Conservation (phyloP, 768 basidiomycete species). For the Suillus subalutaceus region DNA sequence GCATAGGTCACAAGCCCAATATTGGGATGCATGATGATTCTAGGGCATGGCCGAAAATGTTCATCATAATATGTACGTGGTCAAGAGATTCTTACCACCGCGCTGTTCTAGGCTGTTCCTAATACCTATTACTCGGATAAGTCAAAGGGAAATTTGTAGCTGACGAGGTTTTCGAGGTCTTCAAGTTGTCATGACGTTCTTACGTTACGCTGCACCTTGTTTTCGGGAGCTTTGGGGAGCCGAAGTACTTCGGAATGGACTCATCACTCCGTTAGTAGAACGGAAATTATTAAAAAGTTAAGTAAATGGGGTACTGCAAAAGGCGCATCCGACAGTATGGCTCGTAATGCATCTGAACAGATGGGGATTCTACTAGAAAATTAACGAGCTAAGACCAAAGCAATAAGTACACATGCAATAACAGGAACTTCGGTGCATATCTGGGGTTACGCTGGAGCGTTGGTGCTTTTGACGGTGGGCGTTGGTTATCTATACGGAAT, state of each 20-base stretch:
- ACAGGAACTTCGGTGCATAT: not conserved
- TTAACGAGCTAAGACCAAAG: not conserved
- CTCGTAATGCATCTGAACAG: not conserved
- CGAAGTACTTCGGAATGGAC: too few species aligned
- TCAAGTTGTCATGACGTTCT: too few species aligned
- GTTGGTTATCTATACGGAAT: not conserved
- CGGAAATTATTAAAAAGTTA: not conserved
- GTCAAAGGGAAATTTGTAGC: too few species aligned
- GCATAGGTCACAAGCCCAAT: not conserved
- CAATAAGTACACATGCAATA: not conserved
- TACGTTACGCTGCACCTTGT: too few species aligned
- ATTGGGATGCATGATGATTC: not conserved
- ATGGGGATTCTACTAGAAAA: not conserved
- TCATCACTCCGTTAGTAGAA: not conserved
- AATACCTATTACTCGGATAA: too few species aligned
- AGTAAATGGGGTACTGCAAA: not conserved
- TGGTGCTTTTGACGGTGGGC: not conserved
- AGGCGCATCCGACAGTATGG: not conserved
- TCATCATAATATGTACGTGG: too few species aligned
- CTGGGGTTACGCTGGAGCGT: not conserved
- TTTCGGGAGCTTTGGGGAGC: too few species aligned
- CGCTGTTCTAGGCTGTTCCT: too few species aligned
- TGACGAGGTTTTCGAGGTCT: too few species aligned
- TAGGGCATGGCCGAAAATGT: too few species aligned
- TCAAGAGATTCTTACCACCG: too few species aligned